Evolutionary conservation across 176 grass and related monocot species (phyloP).

Genomic region (Phoenix roebelenii): DNA sequence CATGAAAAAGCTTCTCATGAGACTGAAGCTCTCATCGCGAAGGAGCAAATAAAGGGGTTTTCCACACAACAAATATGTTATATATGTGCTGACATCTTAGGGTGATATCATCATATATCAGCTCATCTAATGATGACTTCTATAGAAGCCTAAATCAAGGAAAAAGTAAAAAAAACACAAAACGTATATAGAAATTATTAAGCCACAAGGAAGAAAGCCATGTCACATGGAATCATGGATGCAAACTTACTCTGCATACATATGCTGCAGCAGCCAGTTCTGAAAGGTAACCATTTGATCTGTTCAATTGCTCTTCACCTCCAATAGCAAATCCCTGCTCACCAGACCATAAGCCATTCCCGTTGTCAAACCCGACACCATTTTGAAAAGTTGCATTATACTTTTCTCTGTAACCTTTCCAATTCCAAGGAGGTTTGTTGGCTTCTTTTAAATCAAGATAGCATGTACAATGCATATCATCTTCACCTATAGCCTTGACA

Average conservation of each 20-base stretch:
- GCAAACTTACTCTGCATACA: constrained; percentile 73
- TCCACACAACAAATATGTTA: no score
- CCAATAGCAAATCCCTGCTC: constrained; percentile 80
- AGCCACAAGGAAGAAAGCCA: no score
- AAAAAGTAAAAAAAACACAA: no score
- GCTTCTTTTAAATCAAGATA: constrained; percentile 19
- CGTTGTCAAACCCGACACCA: constrained; percentile 75
- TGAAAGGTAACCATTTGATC: constrained; percentile 74
- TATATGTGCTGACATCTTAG: no score
- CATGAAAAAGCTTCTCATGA: no score
- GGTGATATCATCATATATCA: no score
- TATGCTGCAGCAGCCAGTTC: constrained; percentile 84
- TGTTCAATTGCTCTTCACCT: constrained; percentile 54
- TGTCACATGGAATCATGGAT: background rate
- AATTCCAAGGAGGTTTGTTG: constrained; percentile 15
- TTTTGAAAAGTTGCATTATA: constrained; percentile 44
- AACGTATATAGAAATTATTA: no score
- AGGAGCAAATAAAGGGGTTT: no score
- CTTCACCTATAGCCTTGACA: constrained; percentile 52
- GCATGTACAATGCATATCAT: constrained; percentile 28
- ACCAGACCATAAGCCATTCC: constrained; percentile 60
- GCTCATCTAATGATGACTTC: no score
- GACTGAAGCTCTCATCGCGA: no score
- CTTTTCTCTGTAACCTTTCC: constrained; percentile 13
- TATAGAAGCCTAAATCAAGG: no score